A percentile compares a stretch with the other conserved stretches of the same genome.
Conservation (phyloP, 179 eudicot genomes). For the Beta lomatogona region DNA sequence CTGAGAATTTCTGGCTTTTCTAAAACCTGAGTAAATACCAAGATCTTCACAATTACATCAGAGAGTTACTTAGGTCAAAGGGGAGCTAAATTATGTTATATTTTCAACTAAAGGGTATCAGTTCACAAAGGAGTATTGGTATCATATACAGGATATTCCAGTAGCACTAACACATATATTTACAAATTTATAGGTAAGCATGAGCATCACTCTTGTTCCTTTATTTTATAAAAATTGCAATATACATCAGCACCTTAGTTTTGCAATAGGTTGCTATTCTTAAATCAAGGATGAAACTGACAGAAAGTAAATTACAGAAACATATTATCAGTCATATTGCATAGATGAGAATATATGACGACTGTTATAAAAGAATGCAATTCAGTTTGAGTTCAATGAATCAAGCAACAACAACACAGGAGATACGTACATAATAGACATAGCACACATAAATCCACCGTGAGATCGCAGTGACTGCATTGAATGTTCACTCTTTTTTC, state of each 20-base stretch:
- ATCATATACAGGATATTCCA: slow-evolving; percentile 13
- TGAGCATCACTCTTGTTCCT: slow-evolving; percentile 2
- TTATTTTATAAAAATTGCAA: not conserved
- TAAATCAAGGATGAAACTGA: not conserved
- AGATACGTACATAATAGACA: slow-evolving; percentile 5
- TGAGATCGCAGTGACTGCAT: slow-evolving; percentile 3
- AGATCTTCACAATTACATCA: not conserved
- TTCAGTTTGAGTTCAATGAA: not conserved
- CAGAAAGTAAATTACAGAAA: not conserved
- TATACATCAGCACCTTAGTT: not conserved
- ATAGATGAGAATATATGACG: not conserved
- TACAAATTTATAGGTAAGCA: slow-evolving; percentile 5
- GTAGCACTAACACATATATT: not conserved
- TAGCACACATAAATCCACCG: not conserved
- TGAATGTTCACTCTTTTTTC: slow-evolving; percentile 32
- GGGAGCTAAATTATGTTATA: not conserved
- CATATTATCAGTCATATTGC: not conserved
- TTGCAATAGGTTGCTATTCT: not conserved
- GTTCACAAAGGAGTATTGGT: not conserved
- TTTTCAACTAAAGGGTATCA: not conserved
- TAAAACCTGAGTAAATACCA: not conserved
- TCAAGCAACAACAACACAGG: not conserved
- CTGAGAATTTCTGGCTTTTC: not conserved
- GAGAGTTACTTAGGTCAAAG: not conserved
- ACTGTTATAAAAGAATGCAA: not conserved